Percentiles rank a stretch among this genome's conserved stretches.
phyloP scores from a whole-genome alignment of 202 grass and related monocot genomes.

The Zizania palustris region DNA sequence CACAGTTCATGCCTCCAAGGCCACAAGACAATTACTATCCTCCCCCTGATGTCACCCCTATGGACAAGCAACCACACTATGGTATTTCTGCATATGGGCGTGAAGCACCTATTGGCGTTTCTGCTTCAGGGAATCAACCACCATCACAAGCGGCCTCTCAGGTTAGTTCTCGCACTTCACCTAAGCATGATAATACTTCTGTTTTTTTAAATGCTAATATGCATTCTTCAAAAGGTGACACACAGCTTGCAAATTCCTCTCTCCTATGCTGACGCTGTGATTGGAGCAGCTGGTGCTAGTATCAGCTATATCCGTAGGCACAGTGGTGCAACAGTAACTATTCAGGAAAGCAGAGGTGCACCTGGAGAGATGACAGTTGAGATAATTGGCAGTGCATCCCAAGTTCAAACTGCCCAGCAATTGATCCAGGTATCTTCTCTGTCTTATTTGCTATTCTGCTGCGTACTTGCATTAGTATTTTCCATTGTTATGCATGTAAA shows the following conservation, averaged over 20 bases:
- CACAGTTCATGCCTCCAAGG: conserved; percentile 72
- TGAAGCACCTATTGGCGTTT: conserved; percentile 46
- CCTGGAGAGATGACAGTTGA: conserved; percentile 97
- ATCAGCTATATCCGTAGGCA: conserved; percentile 94
- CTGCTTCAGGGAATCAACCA: conserved; percentile 62
- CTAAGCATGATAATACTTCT: not conserved
- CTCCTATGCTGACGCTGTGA: conserved; percentile 94
- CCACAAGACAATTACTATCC: conserved; percentile 78
- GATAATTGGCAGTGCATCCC: conserved; percentile 75
- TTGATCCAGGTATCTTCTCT: conserved; percentile 67
- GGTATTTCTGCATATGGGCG: conserved; percentile 82
- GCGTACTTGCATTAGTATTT: not conserved
- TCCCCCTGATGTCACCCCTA: conserved; percentile 59
- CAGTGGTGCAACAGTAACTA: conserved; percentile 94
- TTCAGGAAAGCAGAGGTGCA: conserved; percentile 70
- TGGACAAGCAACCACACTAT: conserved; percentile 85
- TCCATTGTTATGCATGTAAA: not conserved
- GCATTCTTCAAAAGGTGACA: conserved; percentile 58
- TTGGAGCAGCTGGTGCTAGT: conserved; percentile 83
- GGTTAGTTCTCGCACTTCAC: conserved; percentile 48
- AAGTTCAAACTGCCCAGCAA: conserved; percentile 97
- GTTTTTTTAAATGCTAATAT: not conserved
- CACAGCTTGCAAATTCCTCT: conserved; percentile 92
- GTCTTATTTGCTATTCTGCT: not conserved
- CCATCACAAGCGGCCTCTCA: conserved; percentile 60